Conservation (phyloP, 306 rosid genomes). For the Carpinus viminea region DNA sequence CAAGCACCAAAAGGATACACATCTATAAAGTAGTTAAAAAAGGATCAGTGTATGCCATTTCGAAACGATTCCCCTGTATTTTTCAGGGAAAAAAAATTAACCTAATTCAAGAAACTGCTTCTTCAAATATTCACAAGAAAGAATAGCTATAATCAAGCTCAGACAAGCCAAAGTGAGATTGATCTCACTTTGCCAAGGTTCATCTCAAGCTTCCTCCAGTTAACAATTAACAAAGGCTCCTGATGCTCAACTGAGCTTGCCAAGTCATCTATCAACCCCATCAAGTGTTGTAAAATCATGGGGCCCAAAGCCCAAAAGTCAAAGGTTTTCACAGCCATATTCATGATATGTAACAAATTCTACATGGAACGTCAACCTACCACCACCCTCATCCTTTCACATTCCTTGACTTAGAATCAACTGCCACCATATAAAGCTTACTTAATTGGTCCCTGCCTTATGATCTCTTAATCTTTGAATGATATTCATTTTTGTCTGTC, state of each 20-base stretch:
- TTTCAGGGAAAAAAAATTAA: not conserved
- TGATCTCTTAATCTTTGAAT: not conserved
- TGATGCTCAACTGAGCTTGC: not conserved
- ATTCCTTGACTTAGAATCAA: not conserved
- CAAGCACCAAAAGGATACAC: not conserved
- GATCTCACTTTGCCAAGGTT: not conserved
- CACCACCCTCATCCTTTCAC: not conserved
- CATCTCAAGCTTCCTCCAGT: not conserved
- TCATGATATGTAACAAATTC: not conserved
- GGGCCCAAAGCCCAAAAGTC: not conserved
- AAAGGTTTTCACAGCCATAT: not conserved
- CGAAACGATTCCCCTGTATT: not conserved
- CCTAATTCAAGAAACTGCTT: not conserved
- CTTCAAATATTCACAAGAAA: not conserved
- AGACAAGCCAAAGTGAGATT: not conserved
- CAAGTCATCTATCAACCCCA: not conserved
- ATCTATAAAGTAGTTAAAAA: not conserved
- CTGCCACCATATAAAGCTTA: not conserved
- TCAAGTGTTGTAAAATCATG: not conserved
- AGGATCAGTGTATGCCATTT: not conserved
- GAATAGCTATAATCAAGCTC: not conserved
- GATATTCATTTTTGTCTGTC: not conserved
- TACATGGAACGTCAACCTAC: not conserved
- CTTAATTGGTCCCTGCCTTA: not conserved
- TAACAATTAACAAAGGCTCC: not conserved